Base-by-base conservation (phyloP, 1,284 basidiomycete genomes). In the Rhodotorula sp. region DNA sequence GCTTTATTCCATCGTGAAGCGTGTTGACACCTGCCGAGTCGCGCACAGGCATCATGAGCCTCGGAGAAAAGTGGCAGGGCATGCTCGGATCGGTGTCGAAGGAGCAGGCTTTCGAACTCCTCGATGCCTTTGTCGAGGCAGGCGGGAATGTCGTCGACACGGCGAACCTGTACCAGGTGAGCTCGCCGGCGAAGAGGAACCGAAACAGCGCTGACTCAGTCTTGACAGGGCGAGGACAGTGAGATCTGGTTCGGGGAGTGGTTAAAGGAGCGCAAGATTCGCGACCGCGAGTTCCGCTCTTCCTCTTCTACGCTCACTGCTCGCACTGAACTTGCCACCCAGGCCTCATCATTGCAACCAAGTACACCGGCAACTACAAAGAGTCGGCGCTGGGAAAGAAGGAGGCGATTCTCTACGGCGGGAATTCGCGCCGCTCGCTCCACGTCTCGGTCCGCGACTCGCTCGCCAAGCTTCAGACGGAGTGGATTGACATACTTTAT, bases 241-340 rank as follows among this genome's bases (percentile, higher is more conserved):
- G 86, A 88, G 72, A 76, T 78, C 52, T 83, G 85, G 67, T 83
- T 87, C 48, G 86, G 86, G 1, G 85, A 85, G 76, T 88, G 86
- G 86, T 83, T 82, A 52, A 83, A 85, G 64, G 58, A 76, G 17
- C 80, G 84, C 9, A 82, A 81, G 0, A 85, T 83, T 49, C 82
- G 86, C 13, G 85, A 88, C 72, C 84, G 86, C 66, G 39, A 8
- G 39, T 44, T 3, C 13, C 19, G 39, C 39, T 44, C 39, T 44
- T 10, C 13, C 39, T 10, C 39, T 44, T 44, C 7, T 17, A 17
- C 11, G 13, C 39, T 10, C 13, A n/a, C 39, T 44, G 7, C 13
- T 3, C 39, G 11, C 39, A 44, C 39, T 17, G 39, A 44, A 15
- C 3, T 44, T 17, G 11, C 19, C 39, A 3, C 11, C 13, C 39